Evolutionary conservation across 2,329 filamentous ascomycete genomes (phyloP).

Genomic region (Tolypocladium amazonense): DNA sequence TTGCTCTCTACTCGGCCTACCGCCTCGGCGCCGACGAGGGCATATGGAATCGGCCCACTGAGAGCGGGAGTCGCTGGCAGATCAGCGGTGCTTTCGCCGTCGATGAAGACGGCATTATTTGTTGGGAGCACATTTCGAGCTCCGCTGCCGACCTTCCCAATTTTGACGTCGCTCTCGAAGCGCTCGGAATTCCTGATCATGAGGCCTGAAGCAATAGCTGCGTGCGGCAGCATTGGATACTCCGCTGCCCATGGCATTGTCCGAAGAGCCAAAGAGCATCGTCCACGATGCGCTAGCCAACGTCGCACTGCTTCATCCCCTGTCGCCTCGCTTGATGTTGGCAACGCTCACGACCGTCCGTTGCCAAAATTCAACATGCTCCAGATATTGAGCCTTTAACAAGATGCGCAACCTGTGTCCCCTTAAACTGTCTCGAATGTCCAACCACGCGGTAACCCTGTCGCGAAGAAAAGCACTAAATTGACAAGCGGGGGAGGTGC

Average conservation of each 20-base stretch:
- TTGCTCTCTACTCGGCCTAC: slow-evolving; percentile 45
- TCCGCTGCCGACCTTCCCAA: slow-evolving; percentile 21
- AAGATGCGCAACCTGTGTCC: not conserved
- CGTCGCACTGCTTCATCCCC: not conserved
- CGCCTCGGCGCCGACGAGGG: slow-evolving; percentile 49
- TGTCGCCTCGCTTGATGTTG: not conserved
- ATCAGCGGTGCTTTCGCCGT: slow-evolving; percentile 52
- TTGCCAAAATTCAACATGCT: not conserved
- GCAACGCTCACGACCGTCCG: not conserved
- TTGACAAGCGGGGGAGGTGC: not conserved
- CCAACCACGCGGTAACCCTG: not conserved
- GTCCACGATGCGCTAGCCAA: not conserved
- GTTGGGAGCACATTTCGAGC: slow-evolving; percentile 18
- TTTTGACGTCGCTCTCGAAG: slow-evolving; percentile 15
- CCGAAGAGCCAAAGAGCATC: too few relatives aligned
- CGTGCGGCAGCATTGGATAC: not conserved
- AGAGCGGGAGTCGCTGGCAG: slow-evolving; percentile 61
- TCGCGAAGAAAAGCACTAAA: not conserved
- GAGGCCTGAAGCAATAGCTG: not conserved
- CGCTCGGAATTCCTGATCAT: slow-evolving; percentile 10
- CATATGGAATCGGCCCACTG: slow-evolving; percentile 55
- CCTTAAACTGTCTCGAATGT: not conserved
- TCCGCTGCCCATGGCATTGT: not conserved
- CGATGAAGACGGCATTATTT: slow-evolving; percentile 17
- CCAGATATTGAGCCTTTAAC: not conserved